Conservation (phyloP, 768 basidiomycete species). For the Naganishia randhawae region DNA sequence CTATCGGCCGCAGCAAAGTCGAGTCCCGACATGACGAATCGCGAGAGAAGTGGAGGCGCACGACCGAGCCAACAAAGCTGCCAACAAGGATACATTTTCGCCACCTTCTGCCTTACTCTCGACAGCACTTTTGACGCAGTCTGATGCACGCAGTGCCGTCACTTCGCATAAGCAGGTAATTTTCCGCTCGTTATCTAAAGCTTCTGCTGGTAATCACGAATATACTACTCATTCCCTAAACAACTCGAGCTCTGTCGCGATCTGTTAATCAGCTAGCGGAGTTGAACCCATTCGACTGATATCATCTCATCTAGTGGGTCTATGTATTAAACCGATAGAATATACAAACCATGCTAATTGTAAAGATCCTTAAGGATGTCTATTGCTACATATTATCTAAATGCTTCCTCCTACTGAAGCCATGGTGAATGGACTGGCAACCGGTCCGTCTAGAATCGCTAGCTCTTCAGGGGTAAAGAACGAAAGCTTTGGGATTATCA, state of each 20-base stretch:
- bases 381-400: slow-evolving; percentile 13
- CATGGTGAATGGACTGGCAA: slow-evolving; percentile 57
- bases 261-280: too few relatives aligned
- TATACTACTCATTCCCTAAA: too few relatives aligned
- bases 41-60: too few relatives aligned
- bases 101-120: too few relatives aligned
- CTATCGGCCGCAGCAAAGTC: background rate
- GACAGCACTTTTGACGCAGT: too few relatives aligned
- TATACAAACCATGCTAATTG: background rate
- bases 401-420: slow-evolving; percentile 26
- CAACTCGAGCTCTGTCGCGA: too few relatives aligned
- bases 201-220: too few relatives aligned
- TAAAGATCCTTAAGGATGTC: background rate
- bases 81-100: too few relatives aligned
- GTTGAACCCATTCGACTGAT: background rate
- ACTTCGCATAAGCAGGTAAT: too few relatives aligned
- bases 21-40: slow-evolving; percentile 1
- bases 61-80: too few relatives aligned
- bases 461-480: slow-evolving; percentile 72
- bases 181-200: too few relatives aligned
- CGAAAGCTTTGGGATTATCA: slow-evolving; percentile 67
- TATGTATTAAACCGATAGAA: background rate
- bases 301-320: background rate
- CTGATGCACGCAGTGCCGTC: too few relatives aligned
- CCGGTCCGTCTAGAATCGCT: slow-evolving; percentile 78